A percentile compares a stretch with the other conserved stretches of the same genome.
phyloP scores from a whole-genome alignment of 352 stramenopile genomes.

The Pythium folliculosum region DNA sequence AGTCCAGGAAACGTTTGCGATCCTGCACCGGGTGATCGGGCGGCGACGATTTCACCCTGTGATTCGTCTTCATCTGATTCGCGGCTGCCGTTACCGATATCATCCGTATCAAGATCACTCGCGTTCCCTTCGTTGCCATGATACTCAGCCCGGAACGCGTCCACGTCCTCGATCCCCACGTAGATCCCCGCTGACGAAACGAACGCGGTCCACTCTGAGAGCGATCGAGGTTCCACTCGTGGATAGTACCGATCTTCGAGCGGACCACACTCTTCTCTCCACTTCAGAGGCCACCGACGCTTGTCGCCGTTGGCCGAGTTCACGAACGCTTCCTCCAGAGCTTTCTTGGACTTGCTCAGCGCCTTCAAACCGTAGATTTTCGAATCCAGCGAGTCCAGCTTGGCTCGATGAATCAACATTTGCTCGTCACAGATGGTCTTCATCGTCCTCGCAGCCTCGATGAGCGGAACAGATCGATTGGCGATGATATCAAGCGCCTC shows the following conservation, averaged over 20 bases:
- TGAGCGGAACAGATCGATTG: constrained; percentile 57
- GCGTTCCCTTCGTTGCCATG: constrained; percentile 26
- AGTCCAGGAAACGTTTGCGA: constrained; percentile 42
- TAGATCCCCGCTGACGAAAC: constrained; percentile 71
- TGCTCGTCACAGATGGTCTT: constrained; percentile 81
- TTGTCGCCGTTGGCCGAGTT: constrained; percentile 35
- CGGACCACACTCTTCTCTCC: constrained; percentile 75
- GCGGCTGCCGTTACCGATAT: neutral
- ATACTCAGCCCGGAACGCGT: constrained; percentile 32
- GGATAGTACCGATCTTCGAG: constrained; percentile 70
- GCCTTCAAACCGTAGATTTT: constrained; percentile 58
- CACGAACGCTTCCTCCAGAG: constrained; percentile 35
- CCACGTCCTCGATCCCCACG: constrained; percentile 54
- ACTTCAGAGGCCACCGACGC: constrained; percentile 64
- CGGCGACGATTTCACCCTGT: neutral
- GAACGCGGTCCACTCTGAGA: constrained; percentile 80
- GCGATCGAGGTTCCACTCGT: constrained; percentile 56
- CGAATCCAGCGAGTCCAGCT: constrained; percentile 59
- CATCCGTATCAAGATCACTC: constrained; percentile 8
- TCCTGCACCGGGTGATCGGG: neutral
- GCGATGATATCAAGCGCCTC: constrained; percentile 65
- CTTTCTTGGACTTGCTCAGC: constrained; percentile 38
- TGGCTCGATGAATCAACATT: constrained; percentile 64
- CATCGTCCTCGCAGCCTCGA: constrained; percentile 68
- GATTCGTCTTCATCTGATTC: constrained; percentile 2